Evolutionary conservation across 192 early-diverging fungal species (phyloP), one percentile per base, ranked within the genome.

Genomic region (Irineochytrium annulatum): DNA sequence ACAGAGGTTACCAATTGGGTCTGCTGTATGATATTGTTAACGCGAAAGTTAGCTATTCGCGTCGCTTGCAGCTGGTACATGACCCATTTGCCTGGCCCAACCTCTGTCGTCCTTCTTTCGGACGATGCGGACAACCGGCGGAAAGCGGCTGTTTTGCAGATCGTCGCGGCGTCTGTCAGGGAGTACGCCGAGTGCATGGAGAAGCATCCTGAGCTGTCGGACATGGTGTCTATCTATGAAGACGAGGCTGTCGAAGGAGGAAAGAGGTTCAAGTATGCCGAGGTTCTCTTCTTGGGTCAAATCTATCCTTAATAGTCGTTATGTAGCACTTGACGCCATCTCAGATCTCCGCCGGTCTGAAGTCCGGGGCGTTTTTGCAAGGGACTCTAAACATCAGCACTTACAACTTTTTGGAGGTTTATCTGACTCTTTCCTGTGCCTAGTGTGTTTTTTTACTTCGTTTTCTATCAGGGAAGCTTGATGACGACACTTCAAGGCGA

Each of bases 111-210:
- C 0, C 69, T 95, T 24, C 70, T 97, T 53, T 89, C 90, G 1
- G 92, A 99, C 70, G 96, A 99, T 68, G 79, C 77, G n/a, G 91
- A 79, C 27, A 99, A 94, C 68, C 72, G 89, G 41, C 63, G 81
- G 33, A 87, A 86, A 63, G 90, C 91, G 1, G 58, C 22, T 1
- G 76, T 71, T 1, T 82, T 85, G 31, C 82, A 81, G 0, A 65
- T 99, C 11, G 63, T 77, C n/a, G 83, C 86, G 0, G 77, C 77
- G 34, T 86, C 87, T 30, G 84, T 93, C 51, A 80, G 79, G 29
- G 79, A 92, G 63, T 97, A 90, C 65, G 85, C 95, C 4, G 72
- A 84, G 45, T 66, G 77, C 3, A 74, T 90, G 59, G 72, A 55
- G n/a, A 88, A 87, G 52, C 72, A 78, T 41, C 92, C 92, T 3